Evolutionary conservation across 192 early-diverging fungal species (phyloP).

Genomic region (Coemansia sp.): DNA sequence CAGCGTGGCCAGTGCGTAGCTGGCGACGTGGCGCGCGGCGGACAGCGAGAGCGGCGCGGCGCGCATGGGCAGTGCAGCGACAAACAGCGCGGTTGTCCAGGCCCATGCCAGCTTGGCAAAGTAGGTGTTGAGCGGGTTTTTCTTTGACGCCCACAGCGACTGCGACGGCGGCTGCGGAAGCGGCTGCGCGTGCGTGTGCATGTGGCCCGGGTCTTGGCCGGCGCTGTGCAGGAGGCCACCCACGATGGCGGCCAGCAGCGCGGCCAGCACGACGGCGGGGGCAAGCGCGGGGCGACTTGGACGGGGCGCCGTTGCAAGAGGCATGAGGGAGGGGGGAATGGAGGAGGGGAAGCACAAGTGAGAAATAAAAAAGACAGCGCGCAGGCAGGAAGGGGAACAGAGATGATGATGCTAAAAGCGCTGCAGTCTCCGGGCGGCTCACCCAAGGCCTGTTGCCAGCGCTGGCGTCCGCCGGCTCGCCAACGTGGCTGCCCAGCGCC

Average conservation of each 20-base stretch:
- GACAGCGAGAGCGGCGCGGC: background rate
- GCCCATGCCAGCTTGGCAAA: slow-evolving; percentile 88
- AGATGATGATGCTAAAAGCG: too few relatives aligned
- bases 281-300: slow-evolving; percentile 14
- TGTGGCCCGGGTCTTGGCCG: background rate
- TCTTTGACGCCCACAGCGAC: slow-evolving; percentile 63
- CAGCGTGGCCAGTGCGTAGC: slow-evolving; percentile 64
- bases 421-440: background rate
- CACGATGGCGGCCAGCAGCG: slow-evolving; percentile 34
- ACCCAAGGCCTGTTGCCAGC: too few relatives aligned
- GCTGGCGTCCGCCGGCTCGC: too few relatives aligned
- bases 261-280: slow-evolving; percentile 20
- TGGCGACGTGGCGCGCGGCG: slow-evolving; percentile 24
- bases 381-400: background rate
- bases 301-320: background rate
- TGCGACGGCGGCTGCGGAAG: slow-evolving; percentile 9
- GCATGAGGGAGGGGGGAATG: background rate
- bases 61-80: slow-evolving; percentile 52
- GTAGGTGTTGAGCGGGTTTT: slow-evolving; percentile 72
- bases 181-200: background rate
- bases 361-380: background rate
- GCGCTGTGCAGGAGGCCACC: slow-evolving; percentile 17
- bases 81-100: slow-evolving; percentile 74
- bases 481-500: background rate
- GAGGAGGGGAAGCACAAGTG: background rate